phyloP scores from a whole-genome alignment of 75 land plant species.

The Adiantum capillusveneris region DNA sequence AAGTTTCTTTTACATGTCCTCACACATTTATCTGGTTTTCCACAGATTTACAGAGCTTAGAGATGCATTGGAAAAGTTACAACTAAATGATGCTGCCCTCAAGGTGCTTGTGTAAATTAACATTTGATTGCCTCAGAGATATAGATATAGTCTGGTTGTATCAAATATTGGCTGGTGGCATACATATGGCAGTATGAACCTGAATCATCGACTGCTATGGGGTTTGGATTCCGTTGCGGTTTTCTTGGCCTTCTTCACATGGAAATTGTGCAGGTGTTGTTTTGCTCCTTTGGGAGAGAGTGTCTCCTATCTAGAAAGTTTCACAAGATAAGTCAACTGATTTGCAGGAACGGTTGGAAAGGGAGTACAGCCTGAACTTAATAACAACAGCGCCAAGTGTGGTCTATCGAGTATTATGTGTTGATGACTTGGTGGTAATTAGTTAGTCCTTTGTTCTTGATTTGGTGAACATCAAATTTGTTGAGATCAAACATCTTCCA shows the following conservation, averaged over 20 bases:
- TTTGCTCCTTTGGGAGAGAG: not conserved
- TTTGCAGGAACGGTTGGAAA: conserved; percentile 94
- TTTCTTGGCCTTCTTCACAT: conserved; percentile 96
- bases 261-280: conserved; percentile 91
- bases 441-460: conserved; percentile 6
- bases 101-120: conserved; percentile 31
- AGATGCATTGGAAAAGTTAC: conserved; percentile 92
- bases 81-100: conserved; percentile 96
- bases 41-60: conserved; percentile 76
- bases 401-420: conserved; percentile 69
- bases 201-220: conserved; percentile 95
- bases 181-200: conserved; percentile 74
- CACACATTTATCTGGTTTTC: too few relatives aligned
- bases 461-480: not conserved
- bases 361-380: conserved; percentile 79
- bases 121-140: not conserved
- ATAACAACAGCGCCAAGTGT: conserved; percentile 99
- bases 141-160: not conserved
- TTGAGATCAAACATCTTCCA: not conserved
- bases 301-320: too few relatives aligned
- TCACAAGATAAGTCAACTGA: too few relatives aligned
- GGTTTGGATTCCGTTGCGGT: conserved; percentile 99
- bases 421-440: conserved; percentile 67
- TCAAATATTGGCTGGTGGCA: too few relatives aligned
- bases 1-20: too few relatives aligned